phyloP scores from a whole-genome alignment of 495 filamentous ascomycete species.

The Lophiotrema nucula region DNA sequence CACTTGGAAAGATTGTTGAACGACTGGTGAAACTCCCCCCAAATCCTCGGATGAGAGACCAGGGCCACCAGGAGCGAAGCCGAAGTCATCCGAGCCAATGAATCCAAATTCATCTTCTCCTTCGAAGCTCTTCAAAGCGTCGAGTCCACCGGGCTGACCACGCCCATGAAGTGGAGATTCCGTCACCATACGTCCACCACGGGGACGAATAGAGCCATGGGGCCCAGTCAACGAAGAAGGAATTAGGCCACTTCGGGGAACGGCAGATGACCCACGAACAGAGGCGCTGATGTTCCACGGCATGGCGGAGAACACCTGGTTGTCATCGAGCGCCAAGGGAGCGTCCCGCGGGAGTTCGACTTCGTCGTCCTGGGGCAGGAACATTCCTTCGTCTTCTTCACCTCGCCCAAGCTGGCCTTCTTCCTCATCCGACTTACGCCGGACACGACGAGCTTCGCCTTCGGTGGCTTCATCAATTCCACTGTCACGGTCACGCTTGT shows the following conservation, averaged over 20 bases:
- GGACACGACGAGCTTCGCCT: slow-evolving; percentile 47
- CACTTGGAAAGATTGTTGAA: slow-evolving; percentile 45
- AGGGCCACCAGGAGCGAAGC: background rate
- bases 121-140: slow-evolving; percentile 45
- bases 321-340: slow-evolving; percentile 55
- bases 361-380: slow-evolving; percentile 36
- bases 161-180: slow-evolving; percentile 62
- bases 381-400: slow-evolving; percentile 44
- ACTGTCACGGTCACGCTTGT: slow-evolving; percentile 41
- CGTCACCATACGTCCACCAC: slow-evolving; percentile 53
- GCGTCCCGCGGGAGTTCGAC: slow-evolving; percentile 62
- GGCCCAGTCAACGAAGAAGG: slow-evolving; percentile 40
- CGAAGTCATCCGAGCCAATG: slow-evolving; percentile 20
- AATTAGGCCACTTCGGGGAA: slow-evolving; percentile 36
- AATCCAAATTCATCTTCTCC: slow-evolving; percentile 31
- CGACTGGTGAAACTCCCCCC: slow-evolving; percentile 52
- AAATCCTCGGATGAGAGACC: no score
- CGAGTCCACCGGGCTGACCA: slow-evolving; percentile 47
- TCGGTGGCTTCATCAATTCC: slow-evolving; percentile 42
- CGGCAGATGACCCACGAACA: slow-evolving; percentile 51
- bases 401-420: slow-evolving; percentile 48
- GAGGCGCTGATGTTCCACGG: slow-evolving; percentile 71
- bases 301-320: slow-evolving; percentile 57
- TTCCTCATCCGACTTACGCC: slow-evolving; percentile 40
- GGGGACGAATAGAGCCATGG: slow-evolving; percentile 34